A percentile compares a stretch with the other conserved stretches of the same genome.
phyloP scores from a whole-genome alignment of 2,329 filamentous ascomycete genomes.

The Xylariaceae sp. region DNA sequence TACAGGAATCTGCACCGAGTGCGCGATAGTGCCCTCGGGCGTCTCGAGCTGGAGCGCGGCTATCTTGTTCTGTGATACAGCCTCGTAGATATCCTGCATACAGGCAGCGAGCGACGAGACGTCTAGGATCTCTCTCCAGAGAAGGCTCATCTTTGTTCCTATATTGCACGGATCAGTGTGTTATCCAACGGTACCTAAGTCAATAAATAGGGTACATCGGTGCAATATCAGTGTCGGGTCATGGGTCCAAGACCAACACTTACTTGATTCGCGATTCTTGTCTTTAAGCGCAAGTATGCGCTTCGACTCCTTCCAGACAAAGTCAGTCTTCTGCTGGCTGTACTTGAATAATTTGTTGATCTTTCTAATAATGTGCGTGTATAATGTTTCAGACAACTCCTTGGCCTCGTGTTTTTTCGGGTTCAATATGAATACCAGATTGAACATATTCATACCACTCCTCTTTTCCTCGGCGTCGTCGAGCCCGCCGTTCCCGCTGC shows the following conservation, averaged over 20 bases:
- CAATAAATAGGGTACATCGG: not conserved
- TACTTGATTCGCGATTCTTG: constrained; percentile 60
- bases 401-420: constrained; percentile 73
- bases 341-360: constrained; percentile 89
- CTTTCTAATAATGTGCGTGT: constrained; percentile 84
- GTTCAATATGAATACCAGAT: constrained; percentile 86
- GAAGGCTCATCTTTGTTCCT: constrained; percentile 55
- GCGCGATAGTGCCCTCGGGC: constrained; percentile 50
- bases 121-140: constrained; percentile 67
- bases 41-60: constrained; percentile 74
- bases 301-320: constrained; percentile 88
- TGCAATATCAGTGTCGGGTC: not conserved
- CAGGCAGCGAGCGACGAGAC: constrained; percentile 75
- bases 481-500: constrained; percentile 17
- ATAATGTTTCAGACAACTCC: constrained; percentile 67
- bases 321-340: constrained; percentile 82
- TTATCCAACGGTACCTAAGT: not conserved
- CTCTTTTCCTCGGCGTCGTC: constrained; percentile 53
- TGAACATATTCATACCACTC: constrained; percentile 91
- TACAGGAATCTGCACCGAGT: constrained; percentile 59
- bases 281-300: constrained; percentile 76
- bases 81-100: constrained; percentile 74
- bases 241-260: constrained; percentile 23
- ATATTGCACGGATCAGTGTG: constrained; percentile 16
- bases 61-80: constrained; percentile 78